phyloP scores from a whole-genome alignment of 139 green algal genomes.

The Coelastrella sp. region DNA sequence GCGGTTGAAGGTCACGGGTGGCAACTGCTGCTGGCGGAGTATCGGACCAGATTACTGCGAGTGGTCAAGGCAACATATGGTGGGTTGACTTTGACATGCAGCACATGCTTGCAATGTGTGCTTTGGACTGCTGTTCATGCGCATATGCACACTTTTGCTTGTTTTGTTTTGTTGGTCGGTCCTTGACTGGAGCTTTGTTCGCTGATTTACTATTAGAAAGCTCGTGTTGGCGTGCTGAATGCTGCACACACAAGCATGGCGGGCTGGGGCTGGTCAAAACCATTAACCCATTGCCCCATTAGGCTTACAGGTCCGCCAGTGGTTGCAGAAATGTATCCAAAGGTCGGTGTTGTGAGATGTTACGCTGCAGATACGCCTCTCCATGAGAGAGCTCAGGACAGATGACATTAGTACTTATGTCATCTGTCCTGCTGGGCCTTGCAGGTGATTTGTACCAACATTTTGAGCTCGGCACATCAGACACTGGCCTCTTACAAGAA shows the following conservation, averaged over 20 bases:
- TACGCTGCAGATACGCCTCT: neutral
- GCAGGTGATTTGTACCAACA: constrained; percentile 35
- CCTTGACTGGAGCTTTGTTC: no score
- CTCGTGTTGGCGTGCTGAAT: no score
- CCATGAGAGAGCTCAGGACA: neutral
- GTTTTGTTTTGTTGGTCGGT: no score
- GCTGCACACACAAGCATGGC: no score
- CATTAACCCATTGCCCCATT: no score
- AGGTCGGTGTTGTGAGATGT: neutral
- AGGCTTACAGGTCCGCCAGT: no score
- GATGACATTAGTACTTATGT: neutral
- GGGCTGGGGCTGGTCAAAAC: no score
- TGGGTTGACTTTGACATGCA: neutral
- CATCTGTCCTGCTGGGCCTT: neutral
- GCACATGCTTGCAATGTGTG: neutral
- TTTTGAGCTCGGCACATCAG: neutral
- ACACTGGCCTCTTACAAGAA: neutral
- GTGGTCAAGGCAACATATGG: constrained; percentile 36
- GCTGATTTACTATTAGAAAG: no score
- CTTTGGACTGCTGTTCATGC: neutral
- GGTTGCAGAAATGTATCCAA: no score
- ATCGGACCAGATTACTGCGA: neutral
- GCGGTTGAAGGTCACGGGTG: neutral
- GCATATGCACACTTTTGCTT: no score
- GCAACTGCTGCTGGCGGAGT: neutral